Evolutionary conservation across 768 basidiomycete species (phyloP).

Genomic region (Neoboletus magnificus): DNA sequence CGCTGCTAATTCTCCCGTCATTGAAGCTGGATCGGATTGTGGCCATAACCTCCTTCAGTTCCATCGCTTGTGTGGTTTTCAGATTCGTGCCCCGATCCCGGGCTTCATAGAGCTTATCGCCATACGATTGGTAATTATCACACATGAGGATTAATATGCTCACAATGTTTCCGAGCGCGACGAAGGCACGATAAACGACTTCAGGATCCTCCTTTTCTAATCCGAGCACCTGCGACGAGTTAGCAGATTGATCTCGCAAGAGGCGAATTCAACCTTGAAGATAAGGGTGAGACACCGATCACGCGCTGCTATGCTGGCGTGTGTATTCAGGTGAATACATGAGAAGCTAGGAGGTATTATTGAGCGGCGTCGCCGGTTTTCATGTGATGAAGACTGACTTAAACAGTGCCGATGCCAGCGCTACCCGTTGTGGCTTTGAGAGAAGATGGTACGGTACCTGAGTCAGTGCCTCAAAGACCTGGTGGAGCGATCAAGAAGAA

Average conservation of each 20-base stretch:
- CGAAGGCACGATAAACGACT: constrained; percentile 64
- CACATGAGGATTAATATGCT: constrained; percentile 18
- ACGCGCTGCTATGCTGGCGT: constrained; percentile 39
- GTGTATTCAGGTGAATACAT: constrained; percentile 48
- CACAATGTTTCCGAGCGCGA: constrained; percentile 74
- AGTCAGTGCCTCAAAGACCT: constrained; percentile 57
- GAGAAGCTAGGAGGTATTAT: constrained; percentile 51
- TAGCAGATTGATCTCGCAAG: not conserved
- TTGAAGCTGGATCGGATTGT: constrained; percentile 46
- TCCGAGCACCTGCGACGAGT: constrained; percentile 23
- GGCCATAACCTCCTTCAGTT: constrained; percentile 40
- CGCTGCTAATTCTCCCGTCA: constrained; percentile 56
- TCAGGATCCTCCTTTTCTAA: constrained; percentile 60
- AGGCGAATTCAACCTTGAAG: constrained; percentile 38
- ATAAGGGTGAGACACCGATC: constrained; percentile 44
- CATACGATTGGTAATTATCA: not conserved
- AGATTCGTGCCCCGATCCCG: constrained; percentile 35
- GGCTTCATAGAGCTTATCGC: constrained; percentile 46
- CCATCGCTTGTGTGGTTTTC: constrained; percentile 35
- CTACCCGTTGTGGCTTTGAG: constrained; percentile 69
- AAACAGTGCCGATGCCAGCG: constrained; percentile 77
- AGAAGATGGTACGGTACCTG: constrained; percentile 52
- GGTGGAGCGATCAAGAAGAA: constrained; percentile 9
- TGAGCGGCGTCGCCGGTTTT: not conserved
- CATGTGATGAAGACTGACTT: constrained; percentile 58